Base-by-base conservation (phyloP, 2,329 filamentous ascomycete genomes). In the Aspergillus amoenus region DNA sequence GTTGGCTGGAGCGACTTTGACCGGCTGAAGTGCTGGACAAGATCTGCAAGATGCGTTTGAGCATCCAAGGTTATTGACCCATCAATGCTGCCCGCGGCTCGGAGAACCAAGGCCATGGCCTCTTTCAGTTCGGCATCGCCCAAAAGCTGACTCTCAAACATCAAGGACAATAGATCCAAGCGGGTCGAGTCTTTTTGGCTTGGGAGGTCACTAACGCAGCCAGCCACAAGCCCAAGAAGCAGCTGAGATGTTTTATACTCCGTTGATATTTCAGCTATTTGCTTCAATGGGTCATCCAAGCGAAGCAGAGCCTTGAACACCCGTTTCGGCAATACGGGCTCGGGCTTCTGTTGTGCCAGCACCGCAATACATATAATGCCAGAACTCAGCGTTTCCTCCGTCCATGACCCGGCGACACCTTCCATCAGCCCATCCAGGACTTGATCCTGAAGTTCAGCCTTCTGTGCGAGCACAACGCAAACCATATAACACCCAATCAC, bases 401-500 rank as follows among this genome's bases (percentile, higher is more conserved):
- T 88, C 87, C 91, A 95, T 8, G 89, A 90, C 27, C 82, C 78
- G 8, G 89, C 88, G 34, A 96, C 84, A 61, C 93, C 91, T 67
- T 96, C 90, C 91, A 97, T 96, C 68, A 99, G 82, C 1, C 88
- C 87, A 53, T 90, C 87, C n/a, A 97, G 80, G 2, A 93, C 84
- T 56, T 84, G 84, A 66, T 97, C 92, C 46, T 89, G 85, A 13
- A 97, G 81, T 47, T 84, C 82, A 1, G 89, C 87, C 74, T 96
- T 96, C 48, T 90, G 87, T 6, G 91, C 92, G 60, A 97, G 83
- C 48, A 97, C 86, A 6, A 91, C 86, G 55, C 93, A 83, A 18
- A 96, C 86, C 89, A 97, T 96, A 73, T 96, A 97, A 56, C 90
- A 93, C 15, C 89, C 92, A 59, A 95, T 84, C 63, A 93, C 89